Percentiles rank a stretch among this genome's conserved stretches.
These are phyloP conservation scores for Erodium chrysanthum DNA, from an alignment of 441 rosid species.

Conservation along the genomic window DNA sequence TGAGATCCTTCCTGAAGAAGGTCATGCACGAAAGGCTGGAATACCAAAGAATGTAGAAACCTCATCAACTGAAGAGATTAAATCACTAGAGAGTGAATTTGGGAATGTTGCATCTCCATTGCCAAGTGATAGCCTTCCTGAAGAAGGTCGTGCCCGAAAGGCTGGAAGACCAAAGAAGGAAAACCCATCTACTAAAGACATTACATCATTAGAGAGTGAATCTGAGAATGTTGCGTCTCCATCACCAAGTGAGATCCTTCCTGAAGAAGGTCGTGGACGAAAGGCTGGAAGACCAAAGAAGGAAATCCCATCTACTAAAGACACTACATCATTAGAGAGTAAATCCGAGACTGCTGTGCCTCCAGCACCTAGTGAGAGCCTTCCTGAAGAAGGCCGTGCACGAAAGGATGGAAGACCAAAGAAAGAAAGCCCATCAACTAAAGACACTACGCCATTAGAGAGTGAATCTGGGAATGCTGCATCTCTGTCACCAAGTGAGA, in stretches of 20 bases:
- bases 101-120: constrained; percentile 5
- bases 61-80: constrained; percentile 28
- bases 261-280: constrained; percentile 10
- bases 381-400: constrained; percentile 6
- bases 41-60: constrained; percentile 47
- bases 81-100: constrained; percentile 30
- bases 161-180: constrained; percentile 38
- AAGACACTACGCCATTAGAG: no score
- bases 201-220: constrained; percentile 32
- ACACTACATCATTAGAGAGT: constrained; percentile 25
- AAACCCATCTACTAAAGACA: constrained; percentile 30
- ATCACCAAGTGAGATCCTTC: neutral
- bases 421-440: constrained; percentile 3
- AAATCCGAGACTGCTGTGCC: constrained; percentile 18
- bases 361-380: neutral
- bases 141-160: constrained; percentile 4
- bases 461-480: no score
- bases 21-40: constrained; percentile 1
- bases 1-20: neutral
- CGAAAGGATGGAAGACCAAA: constrained; percentile 25
- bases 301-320: constrained; percentile 34
- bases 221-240: constrained; percentile 6
- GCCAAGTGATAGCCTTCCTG: constrained; percentile 5
- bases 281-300: constrained; percentile 33
- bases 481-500: no score